Base-by-base conservation (phyloP, 2,329 filamentous ascomycete species). In the Ceratocystis albifundus region DNA sequence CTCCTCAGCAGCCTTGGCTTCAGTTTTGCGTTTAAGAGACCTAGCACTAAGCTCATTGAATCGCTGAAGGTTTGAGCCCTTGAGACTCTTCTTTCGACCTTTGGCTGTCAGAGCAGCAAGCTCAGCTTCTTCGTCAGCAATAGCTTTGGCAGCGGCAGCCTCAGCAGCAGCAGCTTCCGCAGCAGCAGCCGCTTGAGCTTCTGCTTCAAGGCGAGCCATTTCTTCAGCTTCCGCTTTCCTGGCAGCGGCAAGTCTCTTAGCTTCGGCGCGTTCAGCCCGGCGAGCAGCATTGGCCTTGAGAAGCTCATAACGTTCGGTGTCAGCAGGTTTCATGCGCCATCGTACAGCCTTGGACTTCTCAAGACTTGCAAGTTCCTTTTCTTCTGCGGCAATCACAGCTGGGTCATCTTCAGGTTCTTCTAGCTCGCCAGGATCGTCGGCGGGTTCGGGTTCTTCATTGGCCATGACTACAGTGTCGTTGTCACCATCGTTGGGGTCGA, bases 341-440 rank as follows among this genome's bases (percentile, higher is more conserved):
- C 64, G 64, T 2, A 59, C 32, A 22, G 22, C 55, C 22, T 57
- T 50, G 12, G 55, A 10, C 15, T 64, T 62, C 53, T 68, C 66
- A 22, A 68, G 41, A 4, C 44, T 59, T 4, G 59, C 61, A 48
- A 68, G 64, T 22, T 68, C 66, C 10, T 62, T 65, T 5, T 57
- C 50, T 53, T 68, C 66, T 3, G 63, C 59, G 8, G 44, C 59
- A 36, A 66, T 61, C 48, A 66, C 36, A 3, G 64, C 64, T 2
- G 66, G 66, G 22, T 68, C 66, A 30, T 68, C 66, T 10, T 68
- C 66, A 6, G 64, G 64, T 30, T 68, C 66, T 50, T 68, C 66
- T 10, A 61, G 62, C 41, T 65, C 66, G 12, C 48, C 61, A 25
- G 59, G 46, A 7, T 22, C 50, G 28, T 41, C 7, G 20, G 48